Conservation (phyloP, 345 rosid genomes). For the Cardamine chenopodiifolia region DNA sequence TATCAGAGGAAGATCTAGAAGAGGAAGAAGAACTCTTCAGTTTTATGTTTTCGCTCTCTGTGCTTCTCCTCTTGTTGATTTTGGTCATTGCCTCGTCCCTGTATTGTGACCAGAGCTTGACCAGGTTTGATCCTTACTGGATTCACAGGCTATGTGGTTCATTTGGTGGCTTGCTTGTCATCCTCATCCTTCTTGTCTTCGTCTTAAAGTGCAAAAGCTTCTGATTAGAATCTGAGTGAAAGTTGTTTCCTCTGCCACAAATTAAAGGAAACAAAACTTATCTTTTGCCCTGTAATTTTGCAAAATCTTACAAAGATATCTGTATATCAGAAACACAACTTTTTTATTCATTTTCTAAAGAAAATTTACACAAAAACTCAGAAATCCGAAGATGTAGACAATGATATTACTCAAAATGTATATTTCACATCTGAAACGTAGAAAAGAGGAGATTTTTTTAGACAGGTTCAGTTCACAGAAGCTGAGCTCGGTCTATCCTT, state of each 20-base stretch:
- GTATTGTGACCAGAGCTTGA: constrained; percentile 58
- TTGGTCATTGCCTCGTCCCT: constrained; percentile 58
- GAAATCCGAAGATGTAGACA: constrained; percentile 27
- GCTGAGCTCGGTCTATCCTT: constrained; percentile 31
- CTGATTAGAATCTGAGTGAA: constrained; percentile 15
- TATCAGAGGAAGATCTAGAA: constrained; percentile 44
- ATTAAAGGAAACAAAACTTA: background rate
- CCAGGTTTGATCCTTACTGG: constrained; percentile 81
- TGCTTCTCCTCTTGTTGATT: constrained; percentile 59
- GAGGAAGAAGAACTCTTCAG: constrained; percentile 49
- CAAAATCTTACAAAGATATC: background rate
- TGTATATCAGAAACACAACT: constrained; percentile 11
- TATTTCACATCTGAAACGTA: background rate
- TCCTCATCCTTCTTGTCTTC: constrained; percentile 68
- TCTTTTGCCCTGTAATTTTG: background rate
- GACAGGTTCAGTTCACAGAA: constrained; percentile 24
- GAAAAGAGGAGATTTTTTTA: constrained; percentile 10
- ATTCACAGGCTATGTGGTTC: constrained; percentile 92
- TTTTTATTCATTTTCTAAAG: constrained; percentile 15
- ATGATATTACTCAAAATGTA: constrained; percentile 19
- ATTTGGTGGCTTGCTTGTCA: constrained; percentile 66
- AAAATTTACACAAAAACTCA: constrained; percentile 32
- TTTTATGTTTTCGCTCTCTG: constrained; percentile 50
- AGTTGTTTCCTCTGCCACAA: background rate
- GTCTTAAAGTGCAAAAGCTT: constrained; percentile 60